Percentiles rank a stretch among this genome's conserved stretches.
These are phyloP conservation scores for Saccharum officinarum DNA, from an alignment of 176 grass and related monocot species.

Conservation along the genomic window DNA sequence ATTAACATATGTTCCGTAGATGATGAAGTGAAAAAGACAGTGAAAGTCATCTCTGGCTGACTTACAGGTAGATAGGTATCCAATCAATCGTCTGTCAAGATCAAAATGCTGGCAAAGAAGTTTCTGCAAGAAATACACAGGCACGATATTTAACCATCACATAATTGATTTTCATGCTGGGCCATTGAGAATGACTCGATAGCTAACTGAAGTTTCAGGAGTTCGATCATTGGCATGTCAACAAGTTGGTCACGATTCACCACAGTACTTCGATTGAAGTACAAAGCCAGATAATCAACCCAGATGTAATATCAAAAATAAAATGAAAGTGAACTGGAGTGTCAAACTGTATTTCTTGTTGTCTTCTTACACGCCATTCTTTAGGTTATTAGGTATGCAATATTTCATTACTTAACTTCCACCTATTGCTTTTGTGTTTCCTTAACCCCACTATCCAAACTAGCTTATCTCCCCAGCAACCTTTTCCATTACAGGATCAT, in stretches of 20 bases:
- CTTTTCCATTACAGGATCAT: conserved; percentile 17
- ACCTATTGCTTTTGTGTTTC: conserved; percentile 15
- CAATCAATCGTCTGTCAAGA: conserved; percentile 86
- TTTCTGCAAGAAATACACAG: conserved; percentile 70
- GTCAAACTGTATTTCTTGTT: conserved; percentile 20
- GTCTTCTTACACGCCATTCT: not conserved
- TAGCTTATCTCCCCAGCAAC: not conserved
- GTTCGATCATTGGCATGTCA: conserved; percentile 24
- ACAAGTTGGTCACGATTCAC: not conserved
- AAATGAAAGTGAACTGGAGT: conserved; percentile 28
- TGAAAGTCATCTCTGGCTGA: conserved; percentile 37
- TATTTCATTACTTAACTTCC: conserved; percentile 32
- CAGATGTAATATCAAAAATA: conserved; percentile 16
- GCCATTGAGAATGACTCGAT: conserved; percentile 23
- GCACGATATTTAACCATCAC: conserved; percentile 5
- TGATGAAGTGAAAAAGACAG: conserved; percentile 41
- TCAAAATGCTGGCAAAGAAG: conserved; percentile 93
- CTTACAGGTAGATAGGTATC: conserved; percentile 73
- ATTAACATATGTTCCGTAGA: conserved; percentile 39
- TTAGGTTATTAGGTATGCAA: conserved; percentile 6
- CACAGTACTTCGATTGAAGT: conserved; percentile 4
- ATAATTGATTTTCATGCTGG: conserved; percentile 27
- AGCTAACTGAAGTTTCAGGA: conserved; percentile 38
- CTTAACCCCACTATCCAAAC: not conserved
- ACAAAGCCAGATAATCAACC: conserved; percentile 16